A percentile compares a stretch with the other conserved stretches of the same genome.
These are phyloP conservation scores for Myrmaecium sp. DNA, from an alignment of 2,329 filamentous ascomycete genomes.

Conservation along the genomic window DNA sequence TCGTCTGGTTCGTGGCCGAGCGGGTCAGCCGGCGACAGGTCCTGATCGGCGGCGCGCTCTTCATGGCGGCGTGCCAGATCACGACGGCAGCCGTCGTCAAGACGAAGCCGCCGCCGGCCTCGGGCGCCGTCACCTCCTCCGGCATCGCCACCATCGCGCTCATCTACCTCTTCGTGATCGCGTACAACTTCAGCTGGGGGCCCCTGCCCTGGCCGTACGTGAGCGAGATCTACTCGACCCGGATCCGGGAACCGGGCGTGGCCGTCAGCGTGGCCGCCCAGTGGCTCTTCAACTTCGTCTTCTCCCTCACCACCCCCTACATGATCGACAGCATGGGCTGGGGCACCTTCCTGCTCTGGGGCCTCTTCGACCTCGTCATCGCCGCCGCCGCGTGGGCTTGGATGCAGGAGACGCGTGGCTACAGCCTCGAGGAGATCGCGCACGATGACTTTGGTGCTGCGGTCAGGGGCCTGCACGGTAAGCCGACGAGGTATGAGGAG, in stretches of 20 bases:
- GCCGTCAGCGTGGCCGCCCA: slow-evolving; percentile 33
- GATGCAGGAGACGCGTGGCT: slow-evolving; percentile 20
- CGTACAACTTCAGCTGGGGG: slow-evolving; percentile 36
- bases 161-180: slow-evolving; percentile 39
- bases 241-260: slow-evolving; percentile 33
- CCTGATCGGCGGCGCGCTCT: slow-evolving; percentile 13
- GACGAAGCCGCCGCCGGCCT: slow-evolving; percentile 9
- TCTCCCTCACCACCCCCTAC: slow-evolving; percentile 32
- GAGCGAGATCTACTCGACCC: slow-evolving; percentile 34
- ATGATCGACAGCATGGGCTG: slow-evolving; percentile 32
- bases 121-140: slow-evolving; percentile 12
- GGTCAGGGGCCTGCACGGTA: too few relatives aligned
- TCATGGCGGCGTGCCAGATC: slow-evolving; percentile 21
- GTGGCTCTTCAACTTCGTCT: slow-evolving; percentile 36
- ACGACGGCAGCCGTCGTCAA: slow-evolving; percentile 14
- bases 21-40: slow-evolving; percentile 27
- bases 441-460: too few relatives aligned
- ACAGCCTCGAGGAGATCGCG: slow-evolving; percentile 19
- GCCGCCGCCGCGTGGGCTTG: slow-evolving; percentile 21
- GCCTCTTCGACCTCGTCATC: slow-evolving; percentile 27
- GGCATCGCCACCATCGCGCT: slow-evolving; percentile 35
- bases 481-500: too few relatives aligned
- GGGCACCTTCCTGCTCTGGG: slow-evolving; percentile 29
- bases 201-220: slow-evolving; percentile 37
- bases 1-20: slow-evolving; percentile 37